Evolutionary conservation across 1,284 basidiomycete genomes (phyloP), one percentile per base, ranked within the genome.

Genomic region (Wallemia ichthyophaga): DNA sequence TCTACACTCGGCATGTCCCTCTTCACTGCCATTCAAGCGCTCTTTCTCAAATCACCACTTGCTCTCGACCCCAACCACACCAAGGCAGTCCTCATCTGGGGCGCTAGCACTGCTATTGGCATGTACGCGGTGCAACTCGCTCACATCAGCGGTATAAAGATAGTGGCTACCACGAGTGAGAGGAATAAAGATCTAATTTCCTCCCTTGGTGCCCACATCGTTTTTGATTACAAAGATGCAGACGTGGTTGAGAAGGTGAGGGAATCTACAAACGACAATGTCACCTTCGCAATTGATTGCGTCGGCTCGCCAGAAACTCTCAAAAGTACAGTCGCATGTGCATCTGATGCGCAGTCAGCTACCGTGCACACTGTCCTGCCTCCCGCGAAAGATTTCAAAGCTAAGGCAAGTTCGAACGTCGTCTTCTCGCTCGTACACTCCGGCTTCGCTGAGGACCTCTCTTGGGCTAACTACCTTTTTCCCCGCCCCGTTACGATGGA

Each of bases 91-190:
- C 64, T 75, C 25, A 66, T 75, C 31, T 73, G 72, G 65, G 71
- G 69, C 21, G 74, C 72, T 15, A 66, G 72, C 13, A 69, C 71
- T 13, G 66, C 69, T 5, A 72, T 74, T 32, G 74, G 74, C 0
- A 65, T 71, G 27, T 75, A 69, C 63, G 71, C 71, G 2, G 64
- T 75, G 32, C 73, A 75, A 62, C 67, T 75, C 37, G 71, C 71
- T 31, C 69, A 70, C 60, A 59, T 70, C 3, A 64, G 70, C 1
- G 74, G 74, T 17, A 71, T 71, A 64, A 68, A 67, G 32, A 71
- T 73, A 37, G 66, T 71, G 58, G 68, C 73, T 2, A 71, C 71
- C 11, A 67, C 71, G 24, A 72, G 71, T 2, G 69, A 71, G 1
- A 66, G 67, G 27, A 72, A 73, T 62, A 68, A 65, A 58, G 69